phyloP scores from a whole-genome alignment of 2,329 filamentous ascomycete species.

The Claviceps quebecensis region DNA sequence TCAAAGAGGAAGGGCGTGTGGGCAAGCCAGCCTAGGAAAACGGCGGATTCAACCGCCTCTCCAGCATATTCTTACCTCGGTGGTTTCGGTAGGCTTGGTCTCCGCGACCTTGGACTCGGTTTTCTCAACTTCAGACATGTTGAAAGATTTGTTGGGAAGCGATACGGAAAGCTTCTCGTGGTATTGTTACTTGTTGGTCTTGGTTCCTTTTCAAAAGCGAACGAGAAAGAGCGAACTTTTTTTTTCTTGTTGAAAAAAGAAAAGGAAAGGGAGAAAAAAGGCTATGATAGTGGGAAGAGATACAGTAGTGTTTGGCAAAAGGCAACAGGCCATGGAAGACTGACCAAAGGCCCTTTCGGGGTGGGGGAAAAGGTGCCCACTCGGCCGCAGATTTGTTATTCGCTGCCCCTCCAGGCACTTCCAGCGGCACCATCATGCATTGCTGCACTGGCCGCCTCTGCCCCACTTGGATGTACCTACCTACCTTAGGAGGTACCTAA shows the following conservation, averaged over 20 bases:
- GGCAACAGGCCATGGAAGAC: background rate
- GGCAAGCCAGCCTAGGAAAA: background rate
- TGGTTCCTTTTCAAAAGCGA: too few relatives aligned
- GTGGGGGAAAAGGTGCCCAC: slow-evolving; percentile 1
- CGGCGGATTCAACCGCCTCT: background rate
- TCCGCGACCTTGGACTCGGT: slow-evolving; percentile 26
- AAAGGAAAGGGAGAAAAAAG: background rate
- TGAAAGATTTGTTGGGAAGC: slow-evolving; percentile 10
- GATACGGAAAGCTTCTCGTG: background rate
- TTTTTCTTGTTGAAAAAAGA: background rate
- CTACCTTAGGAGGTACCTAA: too few relatives aligned
- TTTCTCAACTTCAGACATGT: slow-evolving; percentile 36
- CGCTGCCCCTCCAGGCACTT: background rate
- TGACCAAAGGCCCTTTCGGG: background rate
- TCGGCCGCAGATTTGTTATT: slow-evolving; percentile 2
- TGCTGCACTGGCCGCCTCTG: too few relatives aligned
- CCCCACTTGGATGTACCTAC: too few relatives aligned
- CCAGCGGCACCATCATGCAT: too few relatives aligned
- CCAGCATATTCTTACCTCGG: slow-evolving; percentile 12
- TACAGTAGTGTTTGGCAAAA: background rate
- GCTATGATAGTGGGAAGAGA: background rate
- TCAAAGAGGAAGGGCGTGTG: background rate
- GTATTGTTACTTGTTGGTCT: background rate
- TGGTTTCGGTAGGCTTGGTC: slow-evolving; percentile 10
- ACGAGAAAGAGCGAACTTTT: too few relatives aligned